Percentiles rank a stretch among this genome's conserved stretches.
Conservation (phyloP, 257 asterid genomes). For the Knoxia roxburghii region DNA sequence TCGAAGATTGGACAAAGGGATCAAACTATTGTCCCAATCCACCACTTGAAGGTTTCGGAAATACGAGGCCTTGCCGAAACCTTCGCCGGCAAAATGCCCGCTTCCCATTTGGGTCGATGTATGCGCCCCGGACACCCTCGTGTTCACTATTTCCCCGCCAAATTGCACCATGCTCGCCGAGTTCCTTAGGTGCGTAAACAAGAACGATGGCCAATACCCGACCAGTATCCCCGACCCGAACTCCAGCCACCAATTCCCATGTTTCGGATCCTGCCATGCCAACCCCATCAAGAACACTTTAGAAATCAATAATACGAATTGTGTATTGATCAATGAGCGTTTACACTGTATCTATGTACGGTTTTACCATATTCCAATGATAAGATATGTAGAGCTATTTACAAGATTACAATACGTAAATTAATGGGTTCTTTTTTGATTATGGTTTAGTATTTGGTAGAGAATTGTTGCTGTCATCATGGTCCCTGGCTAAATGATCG, state of each 20-base stretch:
- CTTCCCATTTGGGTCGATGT: conserved; percentile 59
- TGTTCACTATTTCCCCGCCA: conserved; percentile 50
- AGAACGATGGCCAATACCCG: conserved; percentile 48
- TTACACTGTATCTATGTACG: too few species aligned
- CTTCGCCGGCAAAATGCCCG: conserved; percentile 53
- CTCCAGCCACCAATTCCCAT: conserved; percentile 56
- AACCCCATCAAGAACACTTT: too few species aligned
- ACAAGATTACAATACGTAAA: too few species aligned
- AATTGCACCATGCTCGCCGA: conserved; percentile 51
- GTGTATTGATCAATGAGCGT: too few species aligned
- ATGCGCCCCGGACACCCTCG: conserved; percentile 29
- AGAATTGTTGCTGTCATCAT: not conserved
- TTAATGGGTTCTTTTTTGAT: too few species aligned
- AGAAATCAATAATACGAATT: not conserved
- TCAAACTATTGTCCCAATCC: conserved; percentile 47
- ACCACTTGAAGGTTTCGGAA: conserved; percentile 46
- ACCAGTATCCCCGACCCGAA: conserved; percentile 43
- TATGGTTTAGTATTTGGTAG: not conserved
- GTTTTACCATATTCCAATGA: too few species aligned
- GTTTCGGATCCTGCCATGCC: conserved; percentile 55
- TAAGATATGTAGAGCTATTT: too few species aligned
- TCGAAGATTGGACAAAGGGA: conserved; percentile 36
- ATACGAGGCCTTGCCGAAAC: conserved; percentile 48
- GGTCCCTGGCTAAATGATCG: not conserved
- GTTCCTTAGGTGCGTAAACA: conserved; percentile 34